phyloP scores from a whole-genome alignment of 345 rosid genomes.

The Carallia brachiata region DNA sequence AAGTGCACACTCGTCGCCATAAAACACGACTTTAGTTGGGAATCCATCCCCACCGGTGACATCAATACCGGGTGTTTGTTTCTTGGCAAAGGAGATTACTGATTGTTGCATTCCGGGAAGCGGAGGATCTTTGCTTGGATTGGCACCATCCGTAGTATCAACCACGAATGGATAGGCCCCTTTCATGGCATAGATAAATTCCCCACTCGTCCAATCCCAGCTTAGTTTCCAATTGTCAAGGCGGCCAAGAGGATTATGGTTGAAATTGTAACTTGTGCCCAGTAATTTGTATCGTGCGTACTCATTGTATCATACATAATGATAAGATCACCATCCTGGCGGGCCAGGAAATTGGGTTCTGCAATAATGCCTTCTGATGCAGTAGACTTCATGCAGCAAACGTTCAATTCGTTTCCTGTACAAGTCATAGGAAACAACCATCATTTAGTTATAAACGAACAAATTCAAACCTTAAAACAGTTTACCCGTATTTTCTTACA shows the following conservation, averaged over 20 bases:
- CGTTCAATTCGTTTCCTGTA: slow-evolving; percentile 20
- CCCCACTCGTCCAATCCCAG: slow-evolving; percentile 61
- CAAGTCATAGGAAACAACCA: not conserved
- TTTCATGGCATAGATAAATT: slow-evolving; percentile 47
- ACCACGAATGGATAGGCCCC: slow-evolving; percentile 41
- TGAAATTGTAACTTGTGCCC: slow-evolving; percentile 46
- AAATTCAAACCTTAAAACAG: not conserved
- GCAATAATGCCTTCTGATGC: slow-evolving; percentile 17
- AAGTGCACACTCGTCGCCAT: slow-evolving; percentile 46
- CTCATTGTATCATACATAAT: slow-evolving; percentile 43
- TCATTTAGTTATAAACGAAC: too few relatives aligned
- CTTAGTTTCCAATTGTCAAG: slow-evolving; percentile 62
- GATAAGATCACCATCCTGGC: slow-evolving; percentile 44
- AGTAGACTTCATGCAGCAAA: slow-evolving; percentile 27
- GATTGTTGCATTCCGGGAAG: slow-evolving; percentile 55
- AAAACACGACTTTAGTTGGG: slow-evolving; percentile 42
- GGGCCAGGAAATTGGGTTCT: slow-evolving; percentile 25
- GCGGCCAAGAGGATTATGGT: slow-evolving; percentile 43
- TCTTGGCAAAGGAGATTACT: slow-evolving; percentile 40
- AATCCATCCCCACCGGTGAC: slow-evolving; percentile 39
- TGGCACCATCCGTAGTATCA: slow-evolving; percentile 29
- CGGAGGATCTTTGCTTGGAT: slow-evolving; percentile 40
- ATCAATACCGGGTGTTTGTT: slow-evolving; percentile 28
- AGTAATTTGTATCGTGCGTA: slow-evolving; percentile 28
- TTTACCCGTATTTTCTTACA: not conserved